Evolutionary conservation across 192 early-diverging fungal genomes (phyloP).

Genomic region (Gigaspora rosea): DNA sequence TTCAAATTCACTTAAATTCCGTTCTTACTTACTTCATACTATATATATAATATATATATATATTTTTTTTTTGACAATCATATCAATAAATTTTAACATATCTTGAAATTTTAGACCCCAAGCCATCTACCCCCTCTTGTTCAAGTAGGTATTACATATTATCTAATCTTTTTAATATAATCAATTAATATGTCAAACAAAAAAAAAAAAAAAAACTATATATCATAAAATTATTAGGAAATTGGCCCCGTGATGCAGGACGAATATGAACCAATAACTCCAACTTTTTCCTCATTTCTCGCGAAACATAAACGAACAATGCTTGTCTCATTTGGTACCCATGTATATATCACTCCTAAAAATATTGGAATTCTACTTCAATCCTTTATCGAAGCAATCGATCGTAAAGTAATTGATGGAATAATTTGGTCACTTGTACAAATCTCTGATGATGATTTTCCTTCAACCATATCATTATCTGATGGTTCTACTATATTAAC

Average conservation of each 20-base stretch:
- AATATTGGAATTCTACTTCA: conserved; percentile 31
- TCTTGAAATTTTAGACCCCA: neutral
- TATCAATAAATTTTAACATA: neutral
- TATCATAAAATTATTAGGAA: conserved; percentile 12
- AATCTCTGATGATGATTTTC: neutral
- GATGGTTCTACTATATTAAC: neutral
- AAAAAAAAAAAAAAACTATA: neutral
- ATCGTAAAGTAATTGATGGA: conserved; percentile 37
- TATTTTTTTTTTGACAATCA: neutral
- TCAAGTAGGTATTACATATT: neutral
- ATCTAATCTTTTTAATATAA: neutral
- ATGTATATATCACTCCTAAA: conserved; percentile 4
- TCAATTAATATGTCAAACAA: neutral
- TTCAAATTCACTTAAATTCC: too few relatives aligned
- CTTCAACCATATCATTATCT: neutral
- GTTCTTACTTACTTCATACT: too few relatives aligned
- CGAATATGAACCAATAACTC: conserved; percentile 13
- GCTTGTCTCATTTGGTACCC: conserved; percentile 40
- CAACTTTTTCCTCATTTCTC: conserved; percentile 11
- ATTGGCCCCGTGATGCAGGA: conserved; percentile 42
- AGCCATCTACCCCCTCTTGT: neutral
- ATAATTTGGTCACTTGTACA: conserved; percentile 37
- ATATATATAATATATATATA: neutral
- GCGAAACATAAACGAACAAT: conserved; percentile 21
- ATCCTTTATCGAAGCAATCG: conserved; percentile 33